Evolutionary conservation across 345 rosid species (phyloP).

Genomic region (Hibiscus tridactylites): DNA sequence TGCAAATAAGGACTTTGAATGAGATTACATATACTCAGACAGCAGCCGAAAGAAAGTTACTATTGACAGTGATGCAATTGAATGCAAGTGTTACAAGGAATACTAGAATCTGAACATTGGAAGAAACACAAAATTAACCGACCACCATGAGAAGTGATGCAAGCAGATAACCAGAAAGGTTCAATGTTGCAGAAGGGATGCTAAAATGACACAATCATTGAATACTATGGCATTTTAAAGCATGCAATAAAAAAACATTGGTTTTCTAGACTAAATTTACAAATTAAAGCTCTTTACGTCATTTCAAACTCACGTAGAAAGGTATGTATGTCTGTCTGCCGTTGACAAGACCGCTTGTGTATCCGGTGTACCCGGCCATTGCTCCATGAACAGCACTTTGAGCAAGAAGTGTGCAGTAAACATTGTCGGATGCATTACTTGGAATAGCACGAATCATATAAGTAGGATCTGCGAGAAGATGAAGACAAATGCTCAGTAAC

Average conservation of each 20-base stretch:
- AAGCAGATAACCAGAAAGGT: not conserved
- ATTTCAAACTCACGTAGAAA: slow-evolving; percentile 48
- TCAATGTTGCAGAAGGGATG: not conserved
- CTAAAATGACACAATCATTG: not conserved
- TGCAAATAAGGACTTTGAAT: not conserved
- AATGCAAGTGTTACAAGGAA: not conserved
- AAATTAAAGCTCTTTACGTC: not conserved
- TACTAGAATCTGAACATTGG: not conserved
- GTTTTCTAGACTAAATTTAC: not conserved
- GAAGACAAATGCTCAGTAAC: slow-evolving; percentile 4
- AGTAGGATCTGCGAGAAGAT: slow-evolving; percentile 55
- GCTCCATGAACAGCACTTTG: slow-evolving; percentile 88
- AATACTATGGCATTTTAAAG: not conserved
- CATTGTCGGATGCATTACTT: slow-evolving; percentile 82
- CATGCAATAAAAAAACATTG: not conserved
- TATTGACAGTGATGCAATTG: not conserved
- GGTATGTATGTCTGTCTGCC: slow-evolving; percentile 88
- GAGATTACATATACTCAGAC: not conserved
- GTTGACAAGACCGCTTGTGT: slow-evolving; percentile 67
- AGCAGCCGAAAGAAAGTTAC: not conserved
- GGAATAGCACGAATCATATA: slow-evolving; percentile 90
- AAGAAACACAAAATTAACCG: not conserved
- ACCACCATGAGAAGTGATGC: not conserved
- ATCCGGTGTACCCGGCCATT: slow-evolving; percentile 94
- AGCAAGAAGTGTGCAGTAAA: slow-evolving; percentile 87